Percentiles rank a stretch among this genome's conserved stretches.
phyloP scores from a whole-genome alignment of 805 yeast species.

The Schizosaccharomyces octosporus region DNA sequence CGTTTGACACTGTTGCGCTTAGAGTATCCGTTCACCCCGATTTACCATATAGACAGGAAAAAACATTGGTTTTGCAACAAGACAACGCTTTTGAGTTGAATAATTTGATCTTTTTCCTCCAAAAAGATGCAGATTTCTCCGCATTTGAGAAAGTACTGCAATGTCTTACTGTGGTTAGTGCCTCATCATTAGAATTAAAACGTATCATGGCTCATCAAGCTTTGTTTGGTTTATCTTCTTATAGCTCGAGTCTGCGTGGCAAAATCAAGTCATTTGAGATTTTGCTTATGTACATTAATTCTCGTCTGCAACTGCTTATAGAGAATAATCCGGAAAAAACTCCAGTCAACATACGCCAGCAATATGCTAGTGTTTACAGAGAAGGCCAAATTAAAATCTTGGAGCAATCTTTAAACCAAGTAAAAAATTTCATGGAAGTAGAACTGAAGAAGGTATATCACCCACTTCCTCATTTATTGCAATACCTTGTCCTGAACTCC shows the following conservation, averaged over 20 bases:
- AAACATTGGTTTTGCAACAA: neutral
- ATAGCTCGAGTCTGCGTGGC: neutral
- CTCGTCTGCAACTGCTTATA: neutral
- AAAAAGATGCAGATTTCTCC: slow-evolving; percentile 6
- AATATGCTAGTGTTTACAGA: neutral
- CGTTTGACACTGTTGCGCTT: slow-evolving; percentile 34
- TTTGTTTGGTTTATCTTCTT: neutral
- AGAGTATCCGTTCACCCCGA: slow-evolving; percentile 17
- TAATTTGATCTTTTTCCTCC: neutral
- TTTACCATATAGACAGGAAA: neutral
- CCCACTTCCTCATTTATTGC: neutral
- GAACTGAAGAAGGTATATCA: neutral
- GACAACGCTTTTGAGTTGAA: neutral
- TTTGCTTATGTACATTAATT: neutral
- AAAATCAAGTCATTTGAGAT: neutral
- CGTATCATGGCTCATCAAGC: neutral
- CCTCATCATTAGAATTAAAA: neutral
- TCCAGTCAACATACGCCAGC: neutral
- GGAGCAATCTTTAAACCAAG: neutral
- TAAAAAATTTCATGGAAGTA: neutral
- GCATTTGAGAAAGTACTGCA: slow-evolving; percentile 8
- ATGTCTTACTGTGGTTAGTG: neutral
- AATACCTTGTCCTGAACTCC: neutral
- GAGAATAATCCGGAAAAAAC: neutral
- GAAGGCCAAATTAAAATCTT: neutral